Conservation (phyloP, 2,329 filamentous ascomycete genomes). For the Xylaria sp. region DNA sequence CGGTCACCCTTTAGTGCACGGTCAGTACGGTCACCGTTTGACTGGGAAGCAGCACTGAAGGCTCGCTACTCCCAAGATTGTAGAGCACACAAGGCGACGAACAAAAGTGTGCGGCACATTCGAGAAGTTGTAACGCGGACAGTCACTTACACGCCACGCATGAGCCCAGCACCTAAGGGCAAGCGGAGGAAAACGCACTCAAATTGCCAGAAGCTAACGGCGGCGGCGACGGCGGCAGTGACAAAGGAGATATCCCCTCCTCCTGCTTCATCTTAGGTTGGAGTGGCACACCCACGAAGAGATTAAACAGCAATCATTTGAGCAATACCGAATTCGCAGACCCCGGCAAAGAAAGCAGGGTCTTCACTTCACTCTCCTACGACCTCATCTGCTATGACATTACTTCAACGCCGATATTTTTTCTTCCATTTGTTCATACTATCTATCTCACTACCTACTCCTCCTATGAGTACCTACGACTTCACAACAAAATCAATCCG, state of each 20-base stretch:
- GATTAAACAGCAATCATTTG: conserved; percentile 9
- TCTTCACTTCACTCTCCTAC: conserved; percentile 23
- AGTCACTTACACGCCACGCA: conserved; percentile 87
- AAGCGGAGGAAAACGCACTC: conserved; percentile 79
- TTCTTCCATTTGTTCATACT: conserved; percentile 48
- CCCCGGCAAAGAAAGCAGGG: conserved; percentile 27
- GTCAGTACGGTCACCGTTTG: conserved; percentile 75
- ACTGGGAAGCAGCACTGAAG: conserved; percentile 81
- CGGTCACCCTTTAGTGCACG: conserved; percentile 80
- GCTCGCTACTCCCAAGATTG: conserved; percentile 70
- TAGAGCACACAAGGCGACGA: conserved; percentile 64
- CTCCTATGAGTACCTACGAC: conserved; percentile 13
- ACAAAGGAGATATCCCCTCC: conserved; percentile 29
- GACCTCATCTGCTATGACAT: conserved; percentile 16
- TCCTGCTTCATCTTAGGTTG: conserved; percentile 44
- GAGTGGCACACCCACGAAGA: not conserved
- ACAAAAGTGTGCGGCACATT: conserved; percentile 75
- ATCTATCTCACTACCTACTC: conserved; percentile 14
- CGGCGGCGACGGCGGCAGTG: conserved; percentile 9
- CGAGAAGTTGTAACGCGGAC: conserved; percentile 94
- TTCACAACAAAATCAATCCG: conserved; percentile 1
- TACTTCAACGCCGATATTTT: conserved; percentile 10
- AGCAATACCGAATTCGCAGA: conserved; percentile 16
- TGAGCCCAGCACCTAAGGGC: conserved; percentile 88
- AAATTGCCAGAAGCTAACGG: conserved; percentile 46